Evolutionary conservation across 345 rosid species (phyloP), one percentile per base, ranked within the genome.

Genomic region (Acer yangbiense): DNA sequence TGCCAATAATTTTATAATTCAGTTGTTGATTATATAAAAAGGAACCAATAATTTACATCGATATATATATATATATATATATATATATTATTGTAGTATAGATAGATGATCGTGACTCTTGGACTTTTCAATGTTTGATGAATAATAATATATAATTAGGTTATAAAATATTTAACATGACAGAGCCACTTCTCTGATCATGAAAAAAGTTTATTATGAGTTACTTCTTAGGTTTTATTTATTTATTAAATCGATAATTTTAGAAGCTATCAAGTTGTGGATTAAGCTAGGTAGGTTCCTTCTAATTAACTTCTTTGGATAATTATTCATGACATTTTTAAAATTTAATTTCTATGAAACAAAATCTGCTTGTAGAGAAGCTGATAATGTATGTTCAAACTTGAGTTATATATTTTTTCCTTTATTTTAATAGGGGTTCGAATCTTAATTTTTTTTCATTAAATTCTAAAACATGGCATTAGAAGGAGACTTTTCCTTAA

Each of bases 1-100:
- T 58, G 39, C 11, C 2, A 55, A 71, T 65, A 10, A 69, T 71
- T 35, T 68, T 18, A 71, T 75, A 20, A 77, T 65, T 65, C 69
- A 57, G 65, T 76, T 77, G 67, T 21, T 64, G 80, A 81, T 79
- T 54, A 67, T 54, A 67, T 60, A 68, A 50, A 60, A 82, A 71
- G 69, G 14, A 46, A 35, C 39, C 82, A 70, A 75, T 77, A 71
- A 72, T 77, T 82, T 52, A 25, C 43, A 6, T 17, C 20, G 46
- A 13, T 20, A 8, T 23, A 23, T 23, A 23, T 23, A 23, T 23
- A 23, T 23, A 23, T 23, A 23, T 23, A 23, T 23, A 23, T 23
- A 23, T 23, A 23, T 23, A 23, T 44, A 4, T 35, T 35, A 35
- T 35, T 3, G 43, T 32, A 14, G 41, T 5, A 21, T 46, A 46